Conservation (phyloP, 805 yeast genomes). For the Candida saitoana region DNA sequence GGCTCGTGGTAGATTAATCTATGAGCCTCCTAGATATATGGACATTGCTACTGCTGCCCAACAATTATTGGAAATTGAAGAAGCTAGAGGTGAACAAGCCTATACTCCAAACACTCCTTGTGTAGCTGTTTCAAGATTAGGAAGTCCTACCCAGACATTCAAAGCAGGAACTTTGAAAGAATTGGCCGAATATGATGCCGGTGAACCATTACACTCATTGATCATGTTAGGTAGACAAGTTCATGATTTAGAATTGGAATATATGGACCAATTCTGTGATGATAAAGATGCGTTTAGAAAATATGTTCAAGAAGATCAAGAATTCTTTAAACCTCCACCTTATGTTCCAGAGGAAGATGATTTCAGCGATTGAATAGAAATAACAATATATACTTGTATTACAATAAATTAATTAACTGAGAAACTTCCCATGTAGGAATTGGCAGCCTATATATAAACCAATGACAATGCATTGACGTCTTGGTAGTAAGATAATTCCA, state of each 20-base stretch:
- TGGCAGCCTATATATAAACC: no score
- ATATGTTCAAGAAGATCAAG: slow-evolving; percentile 55
- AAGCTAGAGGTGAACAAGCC: slow-evolving; percentile 66
- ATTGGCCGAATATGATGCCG: slow-evolving; percentile 78
- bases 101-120: slow-evolving; percentile 88
- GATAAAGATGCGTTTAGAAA: slow-evolving; percentile 48
- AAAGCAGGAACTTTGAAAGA: slow-evolving; percentile 81
- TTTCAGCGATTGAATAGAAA: slow-evolving; percentile 11
- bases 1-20: slow-evolving; percentile 86
- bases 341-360: slow-evolving; percentile 47
- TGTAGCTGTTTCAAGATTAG: slow-evolving; percentile 87
- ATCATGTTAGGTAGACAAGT: slow-evolving; percentile 89
- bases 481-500: no score
- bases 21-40: slow-evolving; percentile 98
- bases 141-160: slow-evolving; percentile 78
- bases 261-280: slow-evolving; percentile 70
- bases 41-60: slow-evolving; percentile 82
- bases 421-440: no score
- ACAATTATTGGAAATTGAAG: slow-evolving; percentile 87
- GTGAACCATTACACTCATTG: slow-evolving; percentile 91
- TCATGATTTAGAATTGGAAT: slow-evolving; percentile 89
- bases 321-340: slow-evolving; percentile 69
- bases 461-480: no score
- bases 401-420: no score
- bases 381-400: slow-evolving; percentile 1